Percentiles rank a stretch among this genome's conserved stretches.
phyloP scores from a whole-genome alignment of 1,284 basidiomycete genomes.

The Microbotryum scabiosae region DNA sequence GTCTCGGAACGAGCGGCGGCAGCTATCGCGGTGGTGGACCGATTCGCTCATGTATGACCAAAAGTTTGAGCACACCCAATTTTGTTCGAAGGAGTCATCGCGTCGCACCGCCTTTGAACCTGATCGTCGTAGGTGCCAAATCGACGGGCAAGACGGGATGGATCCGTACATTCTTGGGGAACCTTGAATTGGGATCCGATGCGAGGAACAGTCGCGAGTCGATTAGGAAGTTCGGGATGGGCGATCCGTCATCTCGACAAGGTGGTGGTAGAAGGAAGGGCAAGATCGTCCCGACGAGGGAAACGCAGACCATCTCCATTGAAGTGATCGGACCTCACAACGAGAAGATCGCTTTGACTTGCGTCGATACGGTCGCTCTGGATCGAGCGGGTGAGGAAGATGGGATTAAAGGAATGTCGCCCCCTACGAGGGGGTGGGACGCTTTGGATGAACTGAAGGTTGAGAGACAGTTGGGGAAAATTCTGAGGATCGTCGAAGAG shows the following conservation, averaged over 20 bases:
- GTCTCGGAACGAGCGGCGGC: too few relatives aligned
- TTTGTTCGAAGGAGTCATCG: neutral
- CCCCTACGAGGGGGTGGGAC: too few relatives aligned
- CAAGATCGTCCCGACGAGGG: neutral
- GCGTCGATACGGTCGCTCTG: slow-evolving; percentile 70
- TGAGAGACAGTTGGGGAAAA: slow-evolving; percentile 59
- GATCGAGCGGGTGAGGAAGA: slow-evolving; percentile 50
- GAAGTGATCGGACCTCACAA: neutral
- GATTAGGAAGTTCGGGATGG: neutral
- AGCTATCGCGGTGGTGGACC: too few relatives aligned
- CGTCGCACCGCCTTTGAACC: slow-evolving; percentile 65
- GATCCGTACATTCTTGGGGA: slow-evolving; percentile 43
- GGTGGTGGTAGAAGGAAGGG: neutral
- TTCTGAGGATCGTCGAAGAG: slow-evolving; percentile 64
- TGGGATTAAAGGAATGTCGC: too few relatives aligned
- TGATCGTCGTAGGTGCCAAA: slow-evolving; percentile 71
- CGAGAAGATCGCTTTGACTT: slow-evolving; percentile 54
- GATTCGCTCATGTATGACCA: neutral
- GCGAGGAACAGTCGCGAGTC: neutral
- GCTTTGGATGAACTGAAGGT: slow-evolving; percentile 53
- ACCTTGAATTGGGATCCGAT: neutral
- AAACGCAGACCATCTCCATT: slow-evolving; percentile 24
- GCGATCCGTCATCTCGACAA: neutral
- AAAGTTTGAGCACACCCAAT: neutral
- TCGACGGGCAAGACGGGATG: slow-evolving; percentile 73